These are phyloP conservation scores for Primulina eburnea DNA, from an alignment of 257 asterid genomes.

Conservation along the genomic window DNA sequence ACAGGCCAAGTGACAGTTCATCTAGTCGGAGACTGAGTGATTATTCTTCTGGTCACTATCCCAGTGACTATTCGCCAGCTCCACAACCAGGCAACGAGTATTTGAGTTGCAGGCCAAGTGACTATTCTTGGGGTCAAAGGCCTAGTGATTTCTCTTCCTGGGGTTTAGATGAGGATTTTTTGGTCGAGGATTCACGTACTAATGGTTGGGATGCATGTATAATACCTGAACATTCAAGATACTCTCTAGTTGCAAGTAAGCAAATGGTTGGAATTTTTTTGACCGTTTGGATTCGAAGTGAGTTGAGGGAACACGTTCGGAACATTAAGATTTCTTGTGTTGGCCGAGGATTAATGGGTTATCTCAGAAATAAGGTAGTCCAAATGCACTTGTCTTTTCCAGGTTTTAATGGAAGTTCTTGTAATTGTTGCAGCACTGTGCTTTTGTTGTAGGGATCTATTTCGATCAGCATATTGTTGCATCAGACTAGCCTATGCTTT, in stretches of 20 bases:
- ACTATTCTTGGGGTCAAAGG: conserved; percentile 44
- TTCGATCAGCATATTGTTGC: conserved; percentile 61
- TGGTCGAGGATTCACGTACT: conserved; percentile 59
- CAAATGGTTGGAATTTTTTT: conserved; percentile 73
- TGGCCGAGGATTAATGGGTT: conserved; percentile 72
- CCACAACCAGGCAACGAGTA: conserved; percentile 27
- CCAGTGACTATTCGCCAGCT: conserved; percentile 31
- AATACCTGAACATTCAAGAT: conserved; percentile 38
- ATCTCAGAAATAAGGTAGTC: conserved; percentile 64
- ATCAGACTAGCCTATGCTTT: conserved; percentile 70
- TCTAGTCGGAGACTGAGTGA: conserved; percentile 44
- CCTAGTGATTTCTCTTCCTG: conserved; percentile 52
- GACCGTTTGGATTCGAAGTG: conserved; percentile 59
- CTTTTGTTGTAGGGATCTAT: conserved; percentile 54
- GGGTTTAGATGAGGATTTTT: conserved; percentile 65
- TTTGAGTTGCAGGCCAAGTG: conserved; percentile 43
- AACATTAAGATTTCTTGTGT: conserved; percentile 65
- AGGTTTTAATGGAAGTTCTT: not conserved
- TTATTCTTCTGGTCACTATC: conserved; percentile 26
- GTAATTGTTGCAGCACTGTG: not conserved
- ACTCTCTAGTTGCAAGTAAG: conserved; percentile 57
- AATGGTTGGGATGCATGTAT: conserved; percentile 39
- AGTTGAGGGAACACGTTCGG: conserved; percentile 46
- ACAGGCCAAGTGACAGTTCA: conserved; percentile 61
- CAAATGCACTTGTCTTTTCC: not conserved